These are phyloP conservation scores for Abortiporus biennis DNA, from an alignment of 1,284 basidiomycete species.

Conservation along the genomic window DNA sequence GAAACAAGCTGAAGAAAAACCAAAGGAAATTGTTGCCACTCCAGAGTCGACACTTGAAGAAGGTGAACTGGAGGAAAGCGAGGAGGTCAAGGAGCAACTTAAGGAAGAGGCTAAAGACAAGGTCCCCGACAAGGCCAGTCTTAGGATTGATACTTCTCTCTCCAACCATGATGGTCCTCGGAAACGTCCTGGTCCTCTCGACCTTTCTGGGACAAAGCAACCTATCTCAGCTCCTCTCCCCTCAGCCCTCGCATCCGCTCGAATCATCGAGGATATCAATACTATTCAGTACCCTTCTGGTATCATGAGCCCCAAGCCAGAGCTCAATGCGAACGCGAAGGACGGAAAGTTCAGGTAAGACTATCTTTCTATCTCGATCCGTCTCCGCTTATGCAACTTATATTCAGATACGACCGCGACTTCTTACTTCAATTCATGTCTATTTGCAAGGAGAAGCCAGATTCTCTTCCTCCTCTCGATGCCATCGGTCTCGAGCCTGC, in stretches of 20 bases:
- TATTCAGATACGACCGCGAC: conserved; percentile 85
- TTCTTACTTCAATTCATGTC: conserved; percentile 98
- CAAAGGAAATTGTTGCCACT: conserved; percentile 22
- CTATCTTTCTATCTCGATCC: conserved; percentile 4
- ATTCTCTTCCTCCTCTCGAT: conserved; percentile 83
- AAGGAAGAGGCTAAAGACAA: conserved; percentile 18
- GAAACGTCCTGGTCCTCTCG: conserved; percentile 68
- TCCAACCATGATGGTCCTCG: conserved; percentile 30
- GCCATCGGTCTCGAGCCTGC: conserved; percentile 86
- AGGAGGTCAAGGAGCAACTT: conserved; percentile 23
- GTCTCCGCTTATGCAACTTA: neutral
- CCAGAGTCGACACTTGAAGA: conserved; percentile 31
- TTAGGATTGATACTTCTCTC: conserved; percentile 57
- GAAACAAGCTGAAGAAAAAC: conserved; percentile 30
- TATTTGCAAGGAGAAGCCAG: conserved; percentile 93
- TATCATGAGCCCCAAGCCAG: conserved; percentile 77
- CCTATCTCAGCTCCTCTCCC: conserved; percentile 42
- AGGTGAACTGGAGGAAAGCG: conserved; percentile 21
- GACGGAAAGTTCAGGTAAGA: conserved; percentile 84
- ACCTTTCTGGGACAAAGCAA: conserved; percentile 46
- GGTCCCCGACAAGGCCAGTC: conserved; percentile 35
- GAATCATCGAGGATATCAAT: conserved; percentile 79
- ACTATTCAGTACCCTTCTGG: conserved; percentile 81
- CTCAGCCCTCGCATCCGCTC: conserved; percentile 69
- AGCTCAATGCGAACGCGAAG: conserved; percentile 82